A percentile compares a stretch with the other conserved stretches of the same genome.
These are phyloP conservation scores for Sphaerulina vaccinii DNA, from an alignment of 2,329 filamentous ascomycete genomes.

Conservation along the genomic window DNA sequence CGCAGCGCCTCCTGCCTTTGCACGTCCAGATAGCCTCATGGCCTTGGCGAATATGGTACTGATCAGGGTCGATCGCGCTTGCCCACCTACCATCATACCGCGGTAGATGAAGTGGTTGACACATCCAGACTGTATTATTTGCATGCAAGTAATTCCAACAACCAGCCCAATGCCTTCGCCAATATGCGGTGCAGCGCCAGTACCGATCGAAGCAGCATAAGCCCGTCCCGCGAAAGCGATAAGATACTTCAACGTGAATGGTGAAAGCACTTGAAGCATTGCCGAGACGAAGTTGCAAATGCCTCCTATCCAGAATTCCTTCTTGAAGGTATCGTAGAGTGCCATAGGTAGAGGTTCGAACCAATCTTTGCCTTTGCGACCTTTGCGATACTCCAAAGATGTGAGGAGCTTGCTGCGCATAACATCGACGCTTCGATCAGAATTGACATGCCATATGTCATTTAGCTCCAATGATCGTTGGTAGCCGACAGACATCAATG, in stretches of 20 bases:
- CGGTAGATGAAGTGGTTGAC: conserved; percentile 91
- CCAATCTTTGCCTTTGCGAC: conserved; percentile 65
- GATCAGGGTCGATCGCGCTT: conserved; percentile 77
- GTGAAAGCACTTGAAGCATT: conserved; percentile 73
- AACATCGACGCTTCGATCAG: conserved; percentile 68
- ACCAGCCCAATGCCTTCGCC: conserved; percentile 77
- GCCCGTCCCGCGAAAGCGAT: conserved; percentile 82
- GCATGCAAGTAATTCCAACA: conserved; percentile 81
- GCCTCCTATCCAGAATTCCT: conserved; percentile 84
- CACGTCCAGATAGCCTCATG: conserved; percentile 82
- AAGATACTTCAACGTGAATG: conserved; percentile 80
- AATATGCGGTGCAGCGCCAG: conserved; percentile 63
- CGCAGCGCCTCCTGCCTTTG: conserved; percentile 74
- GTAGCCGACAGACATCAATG: conserved; percentile 83
- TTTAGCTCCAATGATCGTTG: conserved; percentile 76
- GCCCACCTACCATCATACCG: conserved; percentile 87
- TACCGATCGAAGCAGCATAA: conserved; percentile 58
- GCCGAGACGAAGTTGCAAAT: conserved; percentile 70
- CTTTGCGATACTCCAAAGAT: conserved; percentile 68
- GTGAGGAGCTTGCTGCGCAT: conserved; percentile 65
- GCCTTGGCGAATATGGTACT: conserved; percentile 88
- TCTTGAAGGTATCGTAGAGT: conserved; percentile 79
- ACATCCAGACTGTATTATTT: conserved; percentile 74
- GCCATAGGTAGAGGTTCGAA: conserved; percentile 68
- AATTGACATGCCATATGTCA: conserved; percentile 89